These are phyloP conservation scores for Blastocystis sp. DNA, from an alignment of 352 stramenopile genomes.

Conservation along the genomic window DNA sequence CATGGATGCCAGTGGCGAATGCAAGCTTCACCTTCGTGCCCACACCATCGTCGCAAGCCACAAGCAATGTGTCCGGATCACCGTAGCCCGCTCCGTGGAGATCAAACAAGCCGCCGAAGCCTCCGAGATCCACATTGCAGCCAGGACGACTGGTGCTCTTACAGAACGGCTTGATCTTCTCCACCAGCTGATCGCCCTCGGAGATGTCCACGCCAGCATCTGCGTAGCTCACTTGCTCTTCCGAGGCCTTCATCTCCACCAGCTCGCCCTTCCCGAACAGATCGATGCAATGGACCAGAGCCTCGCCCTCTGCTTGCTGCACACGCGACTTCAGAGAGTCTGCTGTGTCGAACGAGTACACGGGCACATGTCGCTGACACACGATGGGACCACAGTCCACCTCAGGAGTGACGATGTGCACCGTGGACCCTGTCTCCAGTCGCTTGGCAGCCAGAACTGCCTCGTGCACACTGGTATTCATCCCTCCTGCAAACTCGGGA, in stretches of 20 bases:
- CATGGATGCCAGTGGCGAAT: constrained; percentile 76
- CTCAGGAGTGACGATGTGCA: constrained; percentile 93
- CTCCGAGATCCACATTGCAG: constrained; percentile 89
- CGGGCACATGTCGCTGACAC: constrained; percentile 85
- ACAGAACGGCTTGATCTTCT: constrained; percentile 95
- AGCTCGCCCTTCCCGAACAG: constrained; percentile 66
- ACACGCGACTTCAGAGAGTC: constrained; percentile 92
- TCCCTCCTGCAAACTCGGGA: constrained; percentile 95
- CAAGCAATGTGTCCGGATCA: constrained; percentile 88
- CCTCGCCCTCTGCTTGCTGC: constrained; percentile 88
- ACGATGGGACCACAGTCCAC: constrained; percentile 95
- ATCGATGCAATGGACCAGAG: constrained; percentile 81
- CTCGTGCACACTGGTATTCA: constrained; percentile 96
- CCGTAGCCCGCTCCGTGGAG: constrained; percentile 89
- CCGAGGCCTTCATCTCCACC: constrained; percentile 63
- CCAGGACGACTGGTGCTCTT: constrained; percentile 88
- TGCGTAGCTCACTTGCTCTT: constrained; percentile 87
- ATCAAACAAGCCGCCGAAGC: constrained; percentile 95
- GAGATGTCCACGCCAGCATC: constrained; percentile 96
- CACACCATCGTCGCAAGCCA: constrained; percentile 93
- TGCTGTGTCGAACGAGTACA: constrained; percentile 81
- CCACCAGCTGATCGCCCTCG: constrained; percentile 86
- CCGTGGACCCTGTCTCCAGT: constrained; percentile 89
- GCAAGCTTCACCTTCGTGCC: constrained; percentile 88
- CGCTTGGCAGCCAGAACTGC: constrained; percentile 91